Conservation (phyloP, 2,329 filamentous ascomycete species). For the Hypomyces perniciosus region DNA sequence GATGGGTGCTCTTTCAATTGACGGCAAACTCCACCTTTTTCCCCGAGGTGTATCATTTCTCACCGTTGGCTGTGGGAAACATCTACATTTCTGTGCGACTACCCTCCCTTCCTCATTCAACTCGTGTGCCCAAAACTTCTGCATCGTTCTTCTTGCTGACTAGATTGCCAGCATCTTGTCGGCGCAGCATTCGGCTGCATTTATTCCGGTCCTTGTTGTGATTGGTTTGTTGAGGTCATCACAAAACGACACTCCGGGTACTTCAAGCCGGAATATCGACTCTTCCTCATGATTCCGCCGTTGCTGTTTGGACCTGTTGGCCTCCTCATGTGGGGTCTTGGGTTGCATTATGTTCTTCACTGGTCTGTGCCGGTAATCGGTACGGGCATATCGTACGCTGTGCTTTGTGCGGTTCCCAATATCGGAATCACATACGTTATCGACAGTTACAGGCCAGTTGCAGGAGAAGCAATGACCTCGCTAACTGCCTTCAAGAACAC, state of each 20-base stretch:
- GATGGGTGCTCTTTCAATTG: background rate
- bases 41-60: background rate
- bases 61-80: background rate
- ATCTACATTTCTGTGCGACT: background rate
- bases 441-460: background rate
- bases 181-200: background rate
- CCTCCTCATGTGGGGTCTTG: slow-evolving; percentile 3
- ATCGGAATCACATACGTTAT: slow-evolving; percentile 2
- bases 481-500: slow-evolving; percentile 4
- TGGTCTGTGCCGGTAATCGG: slow-evolving; percentile 1
- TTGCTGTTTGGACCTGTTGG: background rate
- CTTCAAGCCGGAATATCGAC: slow-evolving; percentile 3
- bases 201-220: background rate
- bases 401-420: background rate
- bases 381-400: background rate
- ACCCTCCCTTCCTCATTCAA: background rate
- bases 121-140: background rate
- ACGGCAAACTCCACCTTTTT: background rate
- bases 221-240: background rate
- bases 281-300: slow-evolving; percentile 1
- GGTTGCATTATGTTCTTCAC: background rate
- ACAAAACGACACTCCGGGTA: background rate
- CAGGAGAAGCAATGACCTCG: slow-evolving; percentile 2
- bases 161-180: background rate
- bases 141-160: background rate